phyloP scores from a whole-genome alignment of 1,139 yeast species.

The Lodderomyces parapsilosis region DNA sequence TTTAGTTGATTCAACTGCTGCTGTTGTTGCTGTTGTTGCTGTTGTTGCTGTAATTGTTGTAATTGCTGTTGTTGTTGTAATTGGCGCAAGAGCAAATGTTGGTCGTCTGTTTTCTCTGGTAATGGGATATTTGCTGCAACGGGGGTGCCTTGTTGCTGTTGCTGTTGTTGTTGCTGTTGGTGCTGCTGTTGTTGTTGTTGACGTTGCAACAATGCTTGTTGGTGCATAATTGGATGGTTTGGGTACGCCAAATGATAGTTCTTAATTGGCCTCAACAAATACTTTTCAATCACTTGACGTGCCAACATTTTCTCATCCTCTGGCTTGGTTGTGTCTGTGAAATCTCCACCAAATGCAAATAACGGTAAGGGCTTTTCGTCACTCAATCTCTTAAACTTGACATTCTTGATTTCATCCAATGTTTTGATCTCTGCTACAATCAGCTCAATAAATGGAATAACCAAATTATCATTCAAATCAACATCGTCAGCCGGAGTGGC shows the following conservation, averaged over 20 bases:
- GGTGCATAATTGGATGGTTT: constrained; percentile 46
- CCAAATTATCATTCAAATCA: constrained; percentile 40
- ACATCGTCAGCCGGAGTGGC: constrained; percentile 37
- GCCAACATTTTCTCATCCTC: constrained; percentile 41
- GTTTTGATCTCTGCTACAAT: constrained; percentile 33
- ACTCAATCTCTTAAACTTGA: constrained; percentile 29
- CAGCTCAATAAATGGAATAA: constrained; percentile 37
- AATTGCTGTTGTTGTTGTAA: constrained; percentile 12
- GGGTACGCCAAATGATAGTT: constrained; percentile 50
- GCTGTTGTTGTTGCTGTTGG: constrained; percentile 27
- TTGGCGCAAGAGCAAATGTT: constrained; percentile 18
- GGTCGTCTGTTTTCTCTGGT: constrained; percentile 18
- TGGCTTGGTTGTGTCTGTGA: constrained; percentile 23
- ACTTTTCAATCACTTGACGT: constrained; percentile 43
- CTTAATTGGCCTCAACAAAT: constrained; percentile 42
- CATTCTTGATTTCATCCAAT: constrained; percentile 31
- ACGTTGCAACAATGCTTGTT: constrained; percentile 34
- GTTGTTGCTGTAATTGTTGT: constrained; percentile 11
- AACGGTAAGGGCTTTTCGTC: constrained; percentile 32
- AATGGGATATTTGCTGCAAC: constrained; percentile 16
- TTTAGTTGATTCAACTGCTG: constrained; percentile 21
- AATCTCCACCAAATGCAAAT: constrained; percentile 31
- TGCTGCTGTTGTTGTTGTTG: constrained; percentile 28
- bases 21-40: constrained; percentile 13
- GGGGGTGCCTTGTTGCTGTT: constrained; percentile 17